Conservation (phyloP, 306 rosid genomes). For the Cicer arietinum region DNA sequence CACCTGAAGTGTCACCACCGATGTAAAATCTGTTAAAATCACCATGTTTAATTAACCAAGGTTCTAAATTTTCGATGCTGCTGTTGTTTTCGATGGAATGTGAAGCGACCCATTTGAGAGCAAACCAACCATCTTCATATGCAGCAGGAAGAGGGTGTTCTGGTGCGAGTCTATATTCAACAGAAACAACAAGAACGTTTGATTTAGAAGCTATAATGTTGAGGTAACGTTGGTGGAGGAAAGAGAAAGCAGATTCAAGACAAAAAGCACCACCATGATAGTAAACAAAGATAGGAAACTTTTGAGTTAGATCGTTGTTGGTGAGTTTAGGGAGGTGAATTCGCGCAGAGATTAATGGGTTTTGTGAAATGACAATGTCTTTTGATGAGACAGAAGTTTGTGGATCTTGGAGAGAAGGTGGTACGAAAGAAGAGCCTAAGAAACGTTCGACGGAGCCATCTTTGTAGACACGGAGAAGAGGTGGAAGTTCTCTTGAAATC, state of each 20-base stretch:
- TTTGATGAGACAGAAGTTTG: constrained; percentile 62
- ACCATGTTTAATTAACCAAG: constrained; percentile 59
- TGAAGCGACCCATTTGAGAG: constrained; percentile 59
- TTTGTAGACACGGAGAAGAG: constrained; percentile 51
- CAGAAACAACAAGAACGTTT: constrained; percentile 56
- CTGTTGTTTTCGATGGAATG: not conserved
- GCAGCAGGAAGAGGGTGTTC: constrained; percentile 61
- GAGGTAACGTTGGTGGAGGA: constrained; percentile 56
- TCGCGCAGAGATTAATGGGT: constrained; percentile 58
- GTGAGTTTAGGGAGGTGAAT: constrained; percentile 53
- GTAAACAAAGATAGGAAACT: constrained; percentile 64
- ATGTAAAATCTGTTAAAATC: constrained; percentile 49
- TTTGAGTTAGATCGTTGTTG: constrained; percentile 2
- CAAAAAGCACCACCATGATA: constrained; percentile 67
- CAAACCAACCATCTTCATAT: constrained; percentile 56
- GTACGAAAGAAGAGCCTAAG: constrained; percentile 49
- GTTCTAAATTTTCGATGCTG: constrained; percentile 21
- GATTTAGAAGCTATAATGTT: constrained; percentile 50
- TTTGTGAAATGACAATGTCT: constrained; percentile 54
- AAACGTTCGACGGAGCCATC: constrained; percentile 62
- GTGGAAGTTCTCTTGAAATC: constrained; percentile 48
- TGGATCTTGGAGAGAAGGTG: constrained; percentile 49
- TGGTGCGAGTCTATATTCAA: constrained; percentile 66
- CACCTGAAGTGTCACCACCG: constrained; percentile 59
- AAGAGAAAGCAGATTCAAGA: constrained; percentile 66